Conservation (phyloP, 305 asterid genomes). For the Fraxinus baroniana region DNA sequence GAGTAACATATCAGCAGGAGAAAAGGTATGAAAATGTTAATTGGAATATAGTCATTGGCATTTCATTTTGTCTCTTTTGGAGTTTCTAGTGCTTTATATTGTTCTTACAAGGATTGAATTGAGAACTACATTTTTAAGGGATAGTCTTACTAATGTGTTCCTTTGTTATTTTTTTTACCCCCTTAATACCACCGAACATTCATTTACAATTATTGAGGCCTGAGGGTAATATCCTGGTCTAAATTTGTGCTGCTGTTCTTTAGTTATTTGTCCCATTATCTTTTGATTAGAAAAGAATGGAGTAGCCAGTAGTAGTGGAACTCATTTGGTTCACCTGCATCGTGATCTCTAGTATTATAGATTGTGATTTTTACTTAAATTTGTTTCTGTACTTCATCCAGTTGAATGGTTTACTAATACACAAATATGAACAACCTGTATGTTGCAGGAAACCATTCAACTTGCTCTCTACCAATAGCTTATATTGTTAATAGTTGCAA, state of each 20-base stretch:
- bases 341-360: not conserved
- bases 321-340: not conserved
- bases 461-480: not conserved
- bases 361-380: not conserved
- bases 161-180: not conserved
- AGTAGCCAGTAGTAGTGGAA: not conserved
- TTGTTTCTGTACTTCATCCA: not conserved
- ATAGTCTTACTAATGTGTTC: constrained; percentile 4
- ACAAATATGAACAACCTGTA: not conserved
- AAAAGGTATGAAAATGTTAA: constrained; percentile 55
- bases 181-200: not conserved
- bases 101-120: not conserved
- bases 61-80: constrained; percentile 11
- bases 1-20: constrained; percentile 77
- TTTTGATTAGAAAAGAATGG: not conserved
- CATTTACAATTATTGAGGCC: not conserved
- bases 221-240: not conserved
- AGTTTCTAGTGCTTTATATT: not conserved
- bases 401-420: not conserved
- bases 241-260: not conserved
- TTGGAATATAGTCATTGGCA: constrained; percentile 7
- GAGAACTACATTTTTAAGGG: constrained; percentile 25
- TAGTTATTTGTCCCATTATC: not conserved
- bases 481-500: not conserved
- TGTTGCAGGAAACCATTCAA: not conserved